Percentiles rank a stretch among this genome's conserved stretches.
Conservation (phyloP, 2,329 filamentous ascomycete genomes). For the Verticillium longisporum region DNA sequence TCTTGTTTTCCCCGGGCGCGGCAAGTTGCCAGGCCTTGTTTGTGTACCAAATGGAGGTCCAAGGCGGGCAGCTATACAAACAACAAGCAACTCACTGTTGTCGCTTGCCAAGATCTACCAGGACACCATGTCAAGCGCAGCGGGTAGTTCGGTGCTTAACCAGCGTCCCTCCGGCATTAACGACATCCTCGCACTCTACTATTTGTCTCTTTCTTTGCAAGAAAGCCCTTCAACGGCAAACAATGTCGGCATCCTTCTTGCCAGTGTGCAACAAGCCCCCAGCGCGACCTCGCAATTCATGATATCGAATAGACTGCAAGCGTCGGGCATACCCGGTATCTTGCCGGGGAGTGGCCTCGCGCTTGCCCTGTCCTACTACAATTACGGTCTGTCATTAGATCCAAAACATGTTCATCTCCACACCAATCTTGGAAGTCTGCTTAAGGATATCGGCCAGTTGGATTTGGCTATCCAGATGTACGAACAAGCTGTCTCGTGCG, state of each 20-base stretch:
- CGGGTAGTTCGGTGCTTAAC: conserved; percentile 44
- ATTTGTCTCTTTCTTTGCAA: conserved; percentile 87
- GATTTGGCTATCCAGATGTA: conserved; percentile 95
- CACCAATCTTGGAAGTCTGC: conserved; percentile 87
- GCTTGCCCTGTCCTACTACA: conserved; percentile 87
- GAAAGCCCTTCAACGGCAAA: conserved; percentile 97
- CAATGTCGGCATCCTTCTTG: conserved; percentile 95
- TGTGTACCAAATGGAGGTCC: conserved; percentile 65
- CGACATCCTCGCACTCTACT: conserved; percentile 92
- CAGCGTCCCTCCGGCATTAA: conserved; percentile 69
- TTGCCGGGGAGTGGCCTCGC: conserved; percentile 79
- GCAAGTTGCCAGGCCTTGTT: conserved; percentile 72
- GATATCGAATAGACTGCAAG: conserved; percentile 9
- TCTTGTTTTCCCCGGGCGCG: conserved; percentile 70
- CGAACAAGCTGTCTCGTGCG: conserved; percentile 85
- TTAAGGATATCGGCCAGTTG: conserved; percentile 94
- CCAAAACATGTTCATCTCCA: conserved; percentile 89
- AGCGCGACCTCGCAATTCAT: conserved; percentile 20
- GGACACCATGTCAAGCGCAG: conserved; percentile 79
- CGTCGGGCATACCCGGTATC: conserved; percentile 65
- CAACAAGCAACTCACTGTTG: conserved; percentile 89
- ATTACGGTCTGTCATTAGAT: conserved; percentile 85
- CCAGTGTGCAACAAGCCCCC: conserved; percentile 71
- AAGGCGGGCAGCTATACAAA: conserved; percentile 76
- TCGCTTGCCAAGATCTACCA: conserved; percentile 97